Evolutionary conservation across 1,284 basidiomycete genomes (phyloP).

Genomic region (Limonomyces culmigenus): DNA sequence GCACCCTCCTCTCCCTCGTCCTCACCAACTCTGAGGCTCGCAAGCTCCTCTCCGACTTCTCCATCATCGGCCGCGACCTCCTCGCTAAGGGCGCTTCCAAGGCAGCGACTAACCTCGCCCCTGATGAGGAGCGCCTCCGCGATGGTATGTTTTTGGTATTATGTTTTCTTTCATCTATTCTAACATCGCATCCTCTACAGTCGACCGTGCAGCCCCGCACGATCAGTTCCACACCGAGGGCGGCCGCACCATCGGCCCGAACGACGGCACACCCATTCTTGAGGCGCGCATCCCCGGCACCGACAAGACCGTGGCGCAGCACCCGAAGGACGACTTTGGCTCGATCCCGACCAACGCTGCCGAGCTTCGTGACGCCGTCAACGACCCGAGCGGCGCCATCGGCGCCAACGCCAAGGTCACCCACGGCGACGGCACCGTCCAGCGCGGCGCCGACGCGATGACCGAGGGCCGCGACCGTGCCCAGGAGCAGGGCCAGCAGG

Average conservation of each 20-base stretch:
- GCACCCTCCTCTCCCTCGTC: conserved; percentile 69
- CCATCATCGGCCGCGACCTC: conserved; percentile 73
- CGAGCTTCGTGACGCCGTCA: neutral
- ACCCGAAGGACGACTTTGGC: conserved; percentile 21
- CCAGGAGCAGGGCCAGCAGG: conserved; percentile 8
- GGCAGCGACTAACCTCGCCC: conserved; percentile 58
- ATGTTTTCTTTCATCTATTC: too few species aligned
- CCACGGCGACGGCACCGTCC: conserved; percentile 19
- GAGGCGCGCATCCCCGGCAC: conserved; percentile 32
- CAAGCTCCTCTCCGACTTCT: conserved; percentile 74
- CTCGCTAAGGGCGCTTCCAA: conserved; percentile 65
- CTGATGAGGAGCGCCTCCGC: conserved; percentile 43
- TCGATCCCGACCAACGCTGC: neutral
- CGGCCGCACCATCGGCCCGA: conserved; percentile 23
- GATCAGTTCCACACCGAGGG: conserved; percentile 40
- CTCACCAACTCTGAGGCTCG: conserved; percentile 85
- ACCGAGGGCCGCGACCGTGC: conserved; percentile 9
- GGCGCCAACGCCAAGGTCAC: conserved; percentile 12
- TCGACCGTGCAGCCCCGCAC: conserved; percentile 56
- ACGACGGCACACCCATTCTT: conserved; percentile 27
- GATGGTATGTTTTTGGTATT: too few species aligned
- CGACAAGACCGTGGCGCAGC: conserved; percentile 23
- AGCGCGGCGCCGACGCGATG: conserved; percentile 13
- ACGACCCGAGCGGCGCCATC: conserved; percentile 2
- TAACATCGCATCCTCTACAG: too few species aligned